Conservation (phyloP, 768 basidiomycete species). For the Leccinum longicurvipes region DNA sequence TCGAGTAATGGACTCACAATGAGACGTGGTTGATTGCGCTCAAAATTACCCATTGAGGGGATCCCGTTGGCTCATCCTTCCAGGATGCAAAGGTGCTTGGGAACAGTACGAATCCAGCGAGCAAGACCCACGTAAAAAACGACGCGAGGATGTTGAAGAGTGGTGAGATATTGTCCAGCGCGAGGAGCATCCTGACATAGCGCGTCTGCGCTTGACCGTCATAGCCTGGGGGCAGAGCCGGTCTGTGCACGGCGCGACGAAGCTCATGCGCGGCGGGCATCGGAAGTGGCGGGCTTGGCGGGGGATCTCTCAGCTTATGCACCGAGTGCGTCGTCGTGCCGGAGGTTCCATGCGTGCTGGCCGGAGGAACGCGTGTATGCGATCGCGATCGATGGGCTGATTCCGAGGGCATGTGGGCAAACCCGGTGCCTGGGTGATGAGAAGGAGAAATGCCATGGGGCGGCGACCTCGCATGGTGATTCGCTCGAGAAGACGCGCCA, state of each 20-base stretch:
- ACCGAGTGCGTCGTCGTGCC: neutral
- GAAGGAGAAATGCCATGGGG: constrained; percentile 6
- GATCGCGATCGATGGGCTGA: constrained; percentile 19
- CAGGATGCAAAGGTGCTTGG: constrained; percentile 59
- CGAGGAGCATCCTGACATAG: constrained; percentile 62
- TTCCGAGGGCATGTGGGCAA: constrained; percentile 6
- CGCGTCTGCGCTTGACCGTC: constrained; percentile 36
- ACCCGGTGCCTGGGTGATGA: constrained; percentile 4
- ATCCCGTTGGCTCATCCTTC: constrained; percentile 20
- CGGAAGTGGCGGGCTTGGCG: neutral
- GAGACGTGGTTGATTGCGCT: constrained; percentile 40
- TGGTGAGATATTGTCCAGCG: constrained; percentile 52
- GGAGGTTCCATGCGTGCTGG: neutral
- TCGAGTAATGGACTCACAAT: constrained; percentile 35
- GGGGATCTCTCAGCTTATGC: constrained; percentile 2
- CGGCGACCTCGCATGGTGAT: constrained; percentile 10
- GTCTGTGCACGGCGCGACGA: constrained; percentile 19
- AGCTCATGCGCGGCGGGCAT: constrained; percentile 16
- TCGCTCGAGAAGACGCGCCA: constrained; percentile 8
- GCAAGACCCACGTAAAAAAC: constrained; percentile 62
- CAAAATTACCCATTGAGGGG: constrained; percentile 34
- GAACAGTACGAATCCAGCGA: constrained; percentile 61
- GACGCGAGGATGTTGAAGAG: constrained; percentile 48
- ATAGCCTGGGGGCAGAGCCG: constrained; percentile 19
- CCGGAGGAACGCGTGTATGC: constrained; percentile 8